Conservation (phyloP, 139 green algal species). For the Auxenochlorella protothecoides region DNA sequence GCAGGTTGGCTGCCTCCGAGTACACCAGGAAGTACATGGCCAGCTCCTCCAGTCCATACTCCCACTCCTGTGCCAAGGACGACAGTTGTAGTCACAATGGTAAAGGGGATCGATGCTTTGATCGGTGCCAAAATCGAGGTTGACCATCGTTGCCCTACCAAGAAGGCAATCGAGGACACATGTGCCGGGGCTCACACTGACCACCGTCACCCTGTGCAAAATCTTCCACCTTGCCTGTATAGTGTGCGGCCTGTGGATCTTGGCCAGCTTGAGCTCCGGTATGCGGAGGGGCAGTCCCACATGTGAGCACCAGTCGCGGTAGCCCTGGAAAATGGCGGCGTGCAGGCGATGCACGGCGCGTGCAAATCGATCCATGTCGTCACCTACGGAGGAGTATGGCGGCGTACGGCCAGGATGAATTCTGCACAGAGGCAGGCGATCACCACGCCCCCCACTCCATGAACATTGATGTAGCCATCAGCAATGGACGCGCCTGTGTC, state of each 20-base stretch:
- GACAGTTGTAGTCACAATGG: too few relatives aligned
- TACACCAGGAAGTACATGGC: slow-evolving; percentile 77
- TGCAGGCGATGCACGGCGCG: slow-evolving; percentile 45
- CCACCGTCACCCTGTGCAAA: slow-evolving; percentile 2
- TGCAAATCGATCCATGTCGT: slow-evolving; percentile 24
- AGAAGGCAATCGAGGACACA: background rate
- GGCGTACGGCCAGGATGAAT: slow-evolving; percentile 8
- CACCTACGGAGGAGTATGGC: slow-evolving; percentile 6
- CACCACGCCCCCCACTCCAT: background rate
- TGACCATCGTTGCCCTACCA: background rate
- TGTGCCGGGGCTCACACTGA: background rate
- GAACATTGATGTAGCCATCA: slow-evolving; percentile 12
- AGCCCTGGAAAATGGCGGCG: slow-evolving; percentile 47
- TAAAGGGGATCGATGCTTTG: background rate
- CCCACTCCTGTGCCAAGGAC: slow-evolving; percentile 20
- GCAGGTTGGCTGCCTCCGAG: slow-evolving; percentile 61
- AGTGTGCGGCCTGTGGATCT: too few relatives aligned
- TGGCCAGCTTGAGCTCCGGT: slow-evolving; percentile 6
- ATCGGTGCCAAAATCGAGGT: background rate
- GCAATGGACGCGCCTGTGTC: slow-evolving; percentile 9
- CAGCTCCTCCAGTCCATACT: slow-evolving; percentile 46
- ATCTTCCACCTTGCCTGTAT: background rate
- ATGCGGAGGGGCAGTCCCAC: slow-evolving; percentile 18
- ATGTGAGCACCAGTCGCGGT: slow-evolving; percentile 33
- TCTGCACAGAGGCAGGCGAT: slow-evolving; percentile 8